phyloP scores from a whole-genome alignment of 306 rosid genomes.

The Dalbergia cultrata region DNA sequence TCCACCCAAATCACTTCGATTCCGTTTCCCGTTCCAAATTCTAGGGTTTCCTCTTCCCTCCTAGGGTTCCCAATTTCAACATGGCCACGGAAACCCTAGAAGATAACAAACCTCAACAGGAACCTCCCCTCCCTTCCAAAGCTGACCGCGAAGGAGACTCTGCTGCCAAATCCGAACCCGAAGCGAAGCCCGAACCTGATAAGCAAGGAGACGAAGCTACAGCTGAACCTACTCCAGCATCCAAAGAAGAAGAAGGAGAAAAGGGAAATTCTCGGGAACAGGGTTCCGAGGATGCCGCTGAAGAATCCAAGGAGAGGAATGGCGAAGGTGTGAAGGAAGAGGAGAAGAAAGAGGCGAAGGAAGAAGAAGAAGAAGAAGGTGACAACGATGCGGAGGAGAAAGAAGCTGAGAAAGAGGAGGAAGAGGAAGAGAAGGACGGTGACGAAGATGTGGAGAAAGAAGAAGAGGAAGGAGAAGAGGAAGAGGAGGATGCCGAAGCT shows the following conservation, averaged over 20 bases:
- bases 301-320: constrained; percentile 35
- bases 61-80: constrained; percentile 50
- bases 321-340: constrained; percentile 27
- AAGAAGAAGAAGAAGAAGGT: not conserved
- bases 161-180: not conserved
- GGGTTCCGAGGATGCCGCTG: not conserved
- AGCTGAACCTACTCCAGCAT: not conserved
- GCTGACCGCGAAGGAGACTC: not conserved
- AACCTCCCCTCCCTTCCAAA: not conserved
- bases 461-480: constrained; percentile 16
- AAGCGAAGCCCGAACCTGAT: not conserved
- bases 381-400: constrained; percentile 19
- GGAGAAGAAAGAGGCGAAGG: not conserved
- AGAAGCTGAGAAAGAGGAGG: not conserved
- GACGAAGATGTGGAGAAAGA: constrained; percentile 6
- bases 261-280: constrained; percentile 8
- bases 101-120: constrained; percentile 55
- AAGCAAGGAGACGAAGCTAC: not conserved
- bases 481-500: not conserved
- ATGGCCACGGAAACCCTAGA: constrained; percentile 88
- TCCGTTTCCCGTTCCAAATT: constrained; percentile 11
- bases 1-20: constrained; percentile 21
- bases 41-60: constrained; percentile 53
- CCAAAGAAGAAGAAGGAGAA: not conserved
- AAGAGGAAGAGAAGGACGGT: not conserved